phyloP scores from a whole-genome alignment of 768 basidiomycete genomes.

The Pisolithus orientalis region DNA sequence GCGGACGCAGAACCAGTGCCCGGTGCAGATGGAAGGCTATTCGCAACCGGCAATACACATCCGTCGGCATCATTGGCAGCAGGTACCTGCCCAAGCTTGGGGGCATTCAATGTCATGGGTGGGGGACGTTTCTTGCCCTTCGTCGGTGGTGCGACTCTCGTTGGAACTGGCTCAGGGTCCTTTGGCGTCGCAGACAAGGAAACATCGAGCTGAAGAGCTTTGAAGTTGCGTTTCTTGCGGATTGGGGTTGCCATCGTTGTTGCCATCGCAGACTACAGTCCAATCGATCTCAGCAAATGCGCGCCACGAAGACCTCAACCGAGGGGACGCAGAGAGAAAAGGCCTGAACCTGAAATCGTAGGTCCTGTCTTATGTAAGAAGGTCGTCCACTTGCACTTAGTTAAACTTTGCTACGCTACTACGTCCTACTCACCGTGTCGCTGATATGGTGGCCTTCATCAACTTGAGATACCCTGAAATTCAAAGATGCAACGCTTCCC shows the following conservation, averaged over 20 bases:
- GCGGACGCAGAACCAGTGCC: slow-evolving; percentile 45
- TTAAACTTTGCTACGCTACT: too few species aligned
- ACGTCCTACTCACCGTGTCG: too few species aligned
- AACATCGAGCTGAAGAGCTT: slow-evolving; percentile 71
- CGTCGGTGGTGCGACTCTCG: slow-evolving; percentile 39
- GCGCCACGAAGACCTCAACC: slow-evolving; percentile 5
- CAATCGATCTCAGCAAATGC: slow-evolving; percentile 1
- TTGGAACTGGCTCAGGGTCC: slow-evolving; percentile 38
- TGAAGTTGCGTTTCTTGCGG: slow-evolving; percentile 91
- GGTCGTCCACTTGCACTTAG: too few species aligned
- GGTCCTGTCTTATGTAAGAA: too few species aligned
- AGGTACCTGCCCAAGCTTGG: slow-evolving; percentile 46
- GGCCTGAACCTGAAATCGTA: not conserved
- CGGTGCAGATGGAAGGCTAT: slow-evolving; percentile 46
- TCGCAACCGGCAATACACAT: slow-evolving; percentile 43
- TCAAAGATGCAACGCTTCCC: too few species aligned
- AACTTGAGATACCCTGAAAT: too few species aligned
- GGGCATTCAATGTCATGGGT: slow-evolving; percentile 75
- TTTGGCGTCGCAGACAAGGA: slow-evolving; percentile 34
- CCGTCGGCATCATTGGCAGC: slow-evolving; percentile 29
- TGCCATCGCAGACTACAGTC: slow-evolving; percentile 27
- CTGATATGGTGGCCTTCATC: too few species aligned
- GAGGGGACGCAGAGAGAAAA: not conserved
- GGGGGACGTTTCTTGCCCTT: slow-evolving; percentile 70
- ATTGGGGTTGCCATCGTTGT: slow-evolving; percentile 54